Conservation (phyloP, 1,284 basidiomycete species). For the Melampsora abietis-canadensis region DNA sequence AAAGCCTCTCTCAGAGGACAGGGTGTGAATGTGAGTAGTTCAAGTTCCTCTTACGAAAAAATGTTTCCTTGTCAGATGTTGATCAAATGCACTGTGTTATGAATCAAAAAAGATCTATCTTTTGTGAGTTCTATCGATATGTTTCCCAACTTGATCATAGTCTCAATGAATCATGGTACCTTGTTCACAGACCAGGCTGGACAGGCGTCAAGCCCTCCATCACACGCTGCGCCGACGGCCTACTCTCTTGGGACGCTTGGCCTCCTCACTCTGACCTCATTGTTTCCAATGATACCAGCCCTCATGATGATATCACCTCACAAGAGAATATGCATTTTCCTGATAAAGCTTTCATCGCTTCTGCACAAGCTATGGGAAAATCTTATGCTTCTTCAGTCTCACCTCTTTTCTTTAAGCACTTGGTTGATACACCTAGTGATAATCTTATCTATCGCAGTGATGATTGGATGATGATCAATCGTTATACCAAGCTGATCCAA, state of each 20-base stretch:
- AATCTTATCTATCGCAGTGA: slow-evolving; percentile 33
- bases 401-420: slow-evolving; percentile 34
- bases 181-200: slow-evolving; percentile 26
- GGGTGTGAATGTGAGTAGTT: slow-evolving; percentile 25
- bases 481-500: slow-evolving; percentile 38
- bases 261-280: slow-evolving; percentile 3
- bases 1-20: slow-evolving; percentile 28
- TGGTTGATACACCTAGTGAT: background rate
- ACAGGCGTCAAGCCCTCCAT: slow-evolving; percentile 24
- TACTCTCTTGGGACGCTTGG: slow-evolving; percentile 41
- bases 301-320: slow-evolving; percentile 11
- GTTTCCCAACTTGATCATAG: background rate
- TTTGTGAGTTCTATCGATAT: background rate
- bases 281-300: background rate
- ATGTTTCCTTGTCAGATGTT: background rate
- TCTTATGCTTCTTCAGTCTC: slow-evolving; percentile 31
- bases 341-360: slow-evolving; percentile 24
- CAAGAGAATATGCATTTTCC: slow-evolving; percentile 36
- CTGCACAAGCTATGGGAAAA: slow-evolving; percentile 19
- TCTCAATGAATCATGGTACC: no score
- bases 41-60: background rate
- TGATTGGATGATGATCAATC: slow-evolving; percentile 42
- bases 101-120: background rate
- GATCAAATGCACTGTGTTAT: no score
- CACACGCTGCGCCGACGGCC: slow-evolving; percentile 23